These are phyloP conservation scores for Globisporangium echinulatum DNA, from an alignment of 352 stramenopile genomes.

Conservation along the genomic window DNA sequence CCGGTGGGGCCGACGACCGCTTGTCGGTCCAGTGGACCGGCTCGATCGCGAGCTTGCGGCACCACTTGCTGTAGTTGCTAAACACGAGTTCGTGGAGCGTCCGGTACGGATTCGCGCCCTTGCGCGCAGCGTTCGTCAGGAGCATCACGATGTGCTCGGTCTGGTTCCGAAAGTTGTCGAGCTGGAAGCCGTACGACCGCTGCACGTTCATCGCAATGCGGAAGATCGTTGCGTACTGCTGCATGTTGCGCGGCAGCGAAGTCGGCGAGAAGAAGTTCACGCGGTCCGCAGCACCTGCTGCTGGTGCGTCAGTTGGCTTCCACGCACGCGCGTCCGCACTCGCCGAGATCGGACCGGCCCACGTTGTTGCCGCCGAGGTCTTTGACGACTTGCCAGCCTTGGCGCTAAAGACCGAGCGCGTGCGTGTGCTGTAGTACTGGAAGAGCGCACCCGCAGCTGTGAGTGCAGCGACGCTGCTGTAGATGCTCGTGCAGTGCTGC, in stretches of 20 bases:
- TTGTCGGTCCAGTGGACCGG: constrained; percentile 66
- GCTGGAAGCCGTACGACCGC: constrained; percentile 77
- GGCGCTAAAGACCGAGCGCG: constrained; percentile 26
- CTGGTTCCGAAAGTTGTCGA: constrained; percentile 92
- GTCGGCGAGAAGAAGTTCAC: constrained; percentile 79
- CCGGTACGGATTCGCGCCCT: constrained; percentile 74
- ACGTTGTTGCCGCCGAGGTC: not conserved
- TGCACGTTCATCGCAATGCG: constrained; percentile 82
- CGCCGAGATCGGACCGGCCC: constrained; percentile 43
- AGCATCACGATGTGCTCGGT: constrained; percentile 97
- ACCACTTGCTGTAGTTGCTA: constrained; percentile 88
- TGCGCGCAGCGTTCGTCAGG: constrained; percentile 89
- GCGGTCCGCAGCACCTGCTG: constrained; percentile 19
- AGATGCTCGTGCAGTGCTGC: constrained; percentile 52
- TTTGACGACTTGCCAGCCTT: constrained; percentile 4
- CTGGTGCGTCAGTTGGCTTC: constrained; percentile 31
- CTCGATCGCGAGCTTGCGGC: constrained; percentile 71
- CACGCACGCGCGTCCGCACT: constrained; percentile 75
- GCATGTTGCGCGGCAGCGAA: constrained; percentile 72
- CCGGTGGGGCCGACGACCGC: constrained; percentile 45
- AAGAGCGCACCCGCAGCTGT: constrained; percentile 27
- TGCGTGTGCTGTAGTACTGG: constrained; percentile 43
- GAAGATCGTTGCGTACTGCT: constrained; percentile 80
- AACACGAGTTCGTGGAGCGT: constrained; percentile 80
- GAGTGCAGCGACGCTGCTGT: constrained; percentile 40